A percentile compares a stretch with the other conserved stretches of the same genome.
These are phyloP conservation scores for Arachis monticola DNA, from an alignment of 331 rosid species.

Conservation along the genomic window DNA sequence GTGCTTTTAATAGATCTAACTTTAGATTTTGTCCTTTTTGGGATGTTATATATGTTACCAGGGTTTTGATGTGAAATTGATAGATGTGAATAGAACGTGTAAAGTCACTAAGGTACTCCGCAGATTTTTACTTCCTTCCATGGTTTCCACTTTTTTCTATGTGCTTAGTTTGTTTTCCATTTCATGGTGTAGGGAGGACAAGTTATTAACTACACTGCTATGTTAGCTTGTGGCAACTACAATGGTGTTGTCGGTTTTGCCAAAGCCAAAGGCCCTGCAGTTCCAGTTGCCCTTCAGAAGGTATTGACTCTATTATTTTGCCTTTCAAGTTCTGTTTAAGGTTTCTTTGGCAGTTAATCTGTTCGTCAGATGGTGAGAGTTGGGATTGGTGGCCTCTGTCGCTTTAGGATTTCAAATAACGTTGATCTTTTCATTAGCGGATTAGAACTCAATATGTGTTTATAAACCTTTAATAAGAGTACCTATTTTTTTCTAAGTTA, in stretches of 20 bases:
- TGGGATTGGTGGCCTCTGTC: background rate
- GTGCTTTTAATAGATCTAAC: conserved; percentile 23
- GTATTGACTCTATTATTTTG: conserved; percentile 45
- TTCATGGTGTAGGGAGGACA: conserved; percentile 74
- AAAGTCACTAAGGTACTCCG: conserved; percentile 86
- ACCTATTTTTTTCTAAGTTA: background rate
- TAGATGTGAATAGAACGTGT: conserved; percentile 90
- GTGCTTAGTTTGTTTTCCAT: conserved; percentile 42
- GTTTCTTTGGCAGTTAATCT: conserved; percentile 19
- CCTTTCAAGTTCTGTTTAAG: conserved; percentile 30
- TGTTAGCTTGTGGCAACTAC: conserved; percentile 94
- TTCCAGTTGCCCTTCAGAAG: conserved; percentile 86
- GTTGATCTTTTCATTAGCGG: too few species aligned
- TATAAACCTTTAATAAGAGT: background rate
- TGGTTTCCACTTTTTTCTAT: background rate
- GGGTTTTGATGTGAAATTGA: conserved; percentile 90
- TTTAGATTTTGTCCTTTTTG: conserved; percentile 12
- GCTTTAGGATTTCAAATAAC: conserved; percentile 6
- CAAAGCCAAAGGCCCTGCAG: conserved; percentile 91
- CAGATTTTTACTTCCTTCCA: conserved; percentile 1
- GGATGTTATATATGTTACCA: conserved; percentile 51
- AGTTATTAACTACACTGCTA: conserved; percentile 80
- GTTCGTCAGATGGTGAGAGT: conserved; percentile 29
- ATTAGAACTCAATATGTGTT: background rate
- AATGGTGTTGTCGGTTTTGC: conserved; percentile 89